Base-by-base conservation (phyloP, 1,139 yeast genomes). In the Lipomyces yarrowii region DNA sequence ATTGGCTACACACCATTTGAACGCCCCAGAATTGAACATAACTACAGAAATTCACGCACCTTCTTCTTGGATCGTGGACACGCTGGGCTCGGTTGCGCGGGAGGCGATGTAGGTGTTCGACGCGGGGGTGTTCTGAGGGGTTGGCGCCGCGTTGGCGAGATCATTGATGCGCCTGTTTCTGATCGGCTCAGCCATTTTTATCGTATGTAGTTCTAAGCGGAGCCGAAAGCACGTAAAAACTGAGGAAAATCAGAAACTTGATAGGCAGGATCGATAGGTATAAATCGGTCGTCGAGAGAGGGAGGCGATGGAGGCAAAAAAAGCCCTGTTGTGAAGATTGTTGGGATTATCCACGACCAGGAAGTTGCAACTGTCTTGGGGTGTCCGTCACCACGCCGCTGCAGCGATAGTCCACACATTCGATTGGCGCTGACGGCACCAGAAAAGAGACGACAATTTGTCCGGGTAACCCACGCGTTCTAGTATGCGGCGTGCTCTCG, bases 41-140 rank as follows among this genome's bases (percentile, higher is more conserved):
- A 32, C n/a, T 51, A 59, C 33, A 53, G 32, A 30, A 23, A 58
- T 26, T 21, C 30, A 62, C 67, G 23, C 68, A 67, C 78, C 83
- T 73, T 87, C 92, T 78, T 92, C 97, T 71, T 81, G 82, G 76
- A 91, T 91, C 60, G 96, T 89, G 39, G 93, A 87, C 67, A 90
- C 88, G 10, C 87, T 82, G 18, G 96, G 96, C 70, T 87, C 86
- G 70, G 87, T 86, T 33, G 78, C 79, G 37, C 77, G 79, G 10
- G 84, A 87, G 77, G 90, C 83, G 77, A 87, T 92, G 61, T 94
- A 89, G 59, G 91, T 85, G 56, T 90, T 90, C 39, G 96, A 88
- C 3, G 98, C 90, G 32, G 99, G 99, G 1, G 99, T 94, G 83
- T 94, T 94, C 77, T 96, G 99, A 13, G 99, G 99, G 1, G 99